These are phyloP conservation scores for Petunia hybrid DNA, from an alignment of 305 asterid species.

Conservation along the genomic window DNA sequence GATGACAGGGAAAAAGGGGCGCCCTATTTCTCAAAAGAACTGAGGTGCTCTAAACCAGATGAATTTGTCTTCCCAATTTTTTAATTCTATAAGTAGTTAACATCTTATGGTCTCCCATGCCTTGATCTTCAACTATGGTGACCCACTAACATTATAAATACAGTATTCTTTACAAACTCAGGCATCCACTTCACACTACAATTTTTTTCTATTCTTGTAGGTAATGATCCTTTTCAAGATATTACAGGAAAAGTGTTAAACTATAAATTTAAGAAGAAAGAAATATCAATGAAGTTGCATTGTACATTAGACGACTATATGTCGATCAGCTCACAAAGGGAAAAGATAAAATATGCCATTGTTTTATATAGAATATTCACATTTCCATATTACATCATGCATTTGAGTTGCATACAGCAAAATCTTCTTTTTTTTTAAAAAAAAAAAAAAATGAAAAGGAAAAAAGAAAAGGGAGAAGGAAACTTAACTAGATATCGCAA, in stretches of 20 bases:
- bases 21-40: background rate
- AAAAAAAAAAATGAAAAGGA: too few relatives aligned
- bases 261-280: background rate
- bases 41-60: too few relatives aligned
- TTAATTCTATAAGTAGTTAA: background rate
- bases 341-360: background rate
- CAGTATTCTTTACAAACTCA: background rate
- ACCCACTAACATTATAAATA: background rate
- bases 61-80: too few relatives aligned
- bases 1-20: background rate
- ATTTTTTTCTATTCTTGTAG: background rate
- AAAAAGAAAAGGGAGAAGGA: too few relatives aligned
- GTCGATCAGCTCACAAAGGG: background rate
- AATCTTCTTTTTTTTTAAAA: too few relatives aligned
- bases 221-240: background rate
- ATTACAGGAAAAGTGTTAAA: background rate
- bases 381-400: slow-evolving; percentile 10
- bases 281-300: slow-evolving; percentile 18
- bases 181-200: background rate
- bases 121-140: background rate
- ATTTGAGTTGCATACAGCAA: background rate
- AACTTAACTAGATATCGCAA: too few relatives aligned
- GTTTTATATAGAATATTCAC: slow-evolving; percentile 1
- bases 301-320: background rate
- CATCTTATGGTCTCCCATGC: background rate